These are phyloP conservation scores for Plenodomus biglobosus DNA, from an alignment of 2,329 filamentous ascomycete species.

Conservation along the genomic window DNA sequence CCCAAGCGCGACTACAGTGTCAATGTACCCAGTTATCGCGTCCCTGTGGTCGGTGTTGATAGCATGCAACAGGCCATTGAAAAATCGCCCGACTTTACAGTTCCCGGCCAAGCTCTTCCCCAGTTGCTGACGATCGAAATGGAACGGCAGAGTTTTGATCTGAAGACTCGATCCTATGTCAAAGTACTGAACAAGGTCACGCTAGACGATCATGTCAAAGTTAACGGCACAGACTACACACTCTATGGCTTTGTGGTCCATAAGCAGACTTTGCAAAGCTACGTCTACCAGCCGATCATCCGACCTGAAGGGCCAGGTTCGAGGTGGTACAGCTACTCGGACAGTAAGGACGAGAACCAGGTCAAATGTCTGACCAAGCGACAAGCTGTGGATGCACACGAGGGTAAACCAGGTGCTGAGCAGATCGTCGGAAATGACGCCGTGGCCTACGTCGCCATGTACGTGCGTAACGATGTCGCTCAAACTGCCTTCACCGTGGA, in stretches of 20 bases:
- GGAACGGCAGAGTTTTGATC: slow-evolving; percentile 59
- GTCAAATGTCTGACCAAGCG: slow-evolving; percentile 60
- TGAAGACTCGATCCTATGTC: slow-evolving; percentile 57
- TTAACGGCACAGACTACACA: slow-evolving; percentile 54
- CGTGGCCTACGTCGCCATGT: slow-evolving; percentile 59
- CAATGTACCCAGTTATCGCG: slow-evolving; percentile 42
- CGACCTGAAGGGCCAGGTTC: slow-evolving; percentile 58
- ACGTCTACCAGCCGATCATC: slow-evolving; percentile 62
- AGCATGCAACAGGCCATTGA: slow-evolving; percentile 49
- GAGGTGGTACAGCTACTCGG: slow-evolving; percentile 62
- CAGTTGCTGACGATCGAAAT: slow-evolving; percentile 59
- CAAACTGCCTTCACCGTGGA: slow-evolving; percentile 43
- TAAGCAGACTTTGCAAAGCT: slow-evolving; percentile 59
- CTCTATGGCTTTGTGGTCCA: slow-evolving; percentile 64
- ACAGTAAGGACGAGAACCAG: slow-evolving; percentile 55
- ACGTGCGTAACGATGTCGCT: slow-evolving; percentile 55
- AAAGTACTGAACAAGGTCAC: slow-evolving; percentile 59
- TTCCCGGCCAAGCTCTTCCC: slow-evolving; percentile 42
- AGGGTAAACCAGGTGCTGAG: slow-evolving; percentile 48
- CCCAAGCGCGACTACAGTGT: slow-evolving; percentile 32
- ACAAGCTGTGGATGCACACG: slow-evolving; percentile 55
- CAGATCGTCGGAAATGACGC: slow-evolving; percentile 49
- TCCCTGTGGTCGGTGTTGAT: slow-evolving; percentile 38
- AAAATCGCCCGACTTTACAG: slow-evolving; percentile 28
- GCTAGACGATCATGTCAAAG: slow-evolving; percentile 56